Base-by-base conservation (phyloP, 257 asterid species). In the Eucommia ulmoides region DNA sequence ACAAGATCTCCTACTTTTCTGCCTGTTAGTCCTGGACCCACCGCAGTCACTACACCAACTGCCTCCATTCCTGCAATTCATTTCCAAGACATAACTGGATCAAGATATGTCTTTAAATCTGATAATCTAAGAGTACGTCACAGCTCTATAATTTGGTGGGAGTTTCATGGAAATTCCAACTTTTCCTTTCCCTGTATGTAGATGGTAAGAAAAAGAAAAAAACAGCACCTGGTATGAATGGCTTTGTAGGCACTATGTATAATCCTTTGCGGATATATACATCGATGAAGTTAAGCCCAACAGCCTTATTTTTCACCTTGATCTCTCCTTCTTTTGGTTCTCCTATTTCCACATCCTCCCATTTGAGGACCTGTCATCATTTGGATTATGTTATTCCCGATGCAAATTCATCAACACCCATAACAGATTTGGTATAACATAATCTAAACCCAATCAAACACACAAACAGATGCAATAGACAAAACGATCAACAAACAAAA, bases 321-420 rank as follows among this genome's bases (percentile, higher is more conserved):
- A 91, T 58, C 65, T 91, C 99, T 57, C 95, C 99, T 14, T 83
- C 87, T 64, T 81, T 83, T n/a, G 97, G 97, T 55, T 91, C 95
- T 66, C 94, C 95, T 15, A 91, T 61, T 65, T 81, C 95, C 58
- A 83, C 82, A 42, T 91, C 95, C 72, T 86, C 99, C 97, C 95
- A 91, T 75, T 86, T 86, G 58, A 91, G 66, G 47, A 86, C 97
- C 97, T 91, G 55, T 5, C 35, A 46, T 24, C 20, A 57, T n/a
- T n/a, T n/a, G n/a, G n/a, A n/a, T n/a, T n/a, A 44, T n/a, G n/a
- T n/a, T n/a, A n/a, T n/a, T n/a, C n/a, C n/a, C n/a, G n/a, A 52
- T 14, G 45, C 52, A n/a, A n/a, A n/a, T n/a, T n/a, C n/a, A n/a
- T n/a, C n/a, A n/a, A n/a, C n/a, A n/a, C n/a, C n/a, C n/a, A n/a